These are phyloP conservation scores for Hibiscus trionum DNA, from an alignment of 345 rosid genomes.

Conservation along the genomic window DNA sequence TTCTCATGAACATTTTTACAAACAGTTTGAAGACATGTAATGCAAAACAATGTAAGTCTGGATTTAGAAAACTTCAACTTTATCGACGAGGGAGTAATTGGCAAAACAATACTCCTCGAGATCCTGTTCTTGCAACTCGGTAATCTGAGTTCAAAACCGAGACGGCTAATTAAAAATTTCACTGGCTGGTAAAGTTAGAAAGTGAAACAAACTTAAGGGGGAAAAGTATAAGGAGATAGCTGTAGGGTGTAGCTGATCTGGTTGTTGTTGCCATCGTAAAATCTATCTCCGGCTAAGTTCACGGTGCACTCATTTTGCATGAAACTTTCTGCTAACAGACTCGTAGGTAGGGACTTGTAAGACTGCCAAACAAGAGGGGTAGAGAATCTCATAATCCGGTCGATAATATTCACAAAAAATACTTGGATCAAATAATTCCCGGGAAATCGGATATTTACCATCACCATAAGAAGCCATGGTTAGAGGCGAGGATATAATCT, in stretches of 20 bases:
- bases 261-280: not conserved
- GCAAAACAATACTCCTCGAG: not conserved
- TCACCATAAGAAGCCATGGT: conserved; percentile 87
- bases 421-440: not conserved
- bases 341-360: conserved; percentile 62
- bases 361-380: conserved; percentile 36
- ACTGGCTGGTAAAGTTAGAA: not conserved
- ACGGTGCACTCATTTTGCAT: conserved; percentile 10
- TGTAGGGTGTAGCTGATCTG: not conserved
- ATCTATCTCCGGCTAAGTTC: not conserved
- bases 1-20: not conserved
- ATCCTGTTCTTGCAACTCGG: not conserved
- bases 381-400: not conserved
- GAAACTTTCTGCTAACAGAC: conserved; percentile 49
- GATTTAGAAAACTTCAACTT: not conserved
- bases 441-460: conserved; percentile 34
- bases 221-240: not conserved
- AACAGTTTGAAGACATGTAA: not conserved
- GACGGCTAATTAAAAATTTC: not conserved
- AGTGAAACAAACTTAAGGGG: not conserved
- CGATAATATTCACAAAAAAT: not conserved
- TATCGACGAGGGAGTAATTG: not conserved
- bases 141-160: not conserved
- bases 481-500: conserved; percentile 68
- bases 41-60: not conserved